Conservation (phyloP, 768 basidiomycete species). For the Roridomyces roridus region DNA sequence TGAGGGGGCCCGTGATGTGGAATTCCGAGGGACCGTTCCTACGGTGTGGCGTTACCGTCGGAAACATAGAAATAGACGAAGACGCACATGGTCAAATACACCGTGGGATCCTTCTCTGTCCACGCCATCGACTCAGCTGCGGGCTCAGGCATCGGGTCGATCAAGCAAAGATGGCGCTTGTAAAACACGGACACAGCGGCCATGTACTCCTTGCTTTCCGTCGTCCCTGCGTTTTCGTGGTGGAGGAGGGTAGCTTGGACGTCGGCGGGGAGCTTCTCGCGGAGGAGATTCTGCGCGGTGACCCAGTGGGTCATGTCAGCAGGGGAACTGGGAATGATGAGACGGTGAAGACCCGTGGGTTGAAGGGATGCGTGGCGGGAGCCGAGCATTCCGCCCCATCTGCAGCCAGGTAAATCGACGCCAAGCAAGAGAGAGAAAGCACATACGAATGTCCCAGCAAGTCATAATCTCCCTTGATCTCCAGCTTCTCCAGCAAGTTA, state of each 20-base stretch:
- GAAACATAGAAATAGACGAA: background rate
- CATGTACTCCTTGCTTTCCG: background rate
- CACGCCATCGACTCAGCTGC: slow-evolving; percentile 22
- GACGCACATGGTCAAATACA: slow-evolving; percentile 34
- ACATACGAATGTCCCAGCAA: background rate
- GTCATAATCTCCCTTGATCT: slow-evolving; percentile 30
- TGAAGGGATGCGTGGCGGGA: slow-evolving; percentile 45
- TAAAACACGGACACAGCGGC: slow-evolving; percentile 28
- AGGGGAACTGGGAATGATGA: slow-evolving; percentile 39
- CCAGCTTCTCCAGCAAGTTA: slow-evolving; percentile 50
- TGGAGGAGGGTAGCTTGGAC: slow-evolving; percentile 21
- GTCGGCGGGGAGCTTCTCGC: slow-evolving; percentile 20
- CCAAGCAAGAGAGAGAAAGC: slow-evolving; percentile 10
- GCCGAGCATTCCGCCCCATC: slow-evolving; percentile 64
- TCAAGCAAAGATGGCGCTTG: slow-evolving; percentile 29
- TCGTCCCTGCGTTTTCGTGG: slow-evolving; percentile 1
- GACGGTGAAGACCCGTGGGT: slow-evolving; percentile 43
- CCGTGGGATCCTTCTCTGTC: slow-evolving; percentile 33
- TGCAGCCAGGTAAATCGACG: slow-evolving; percentile 60
- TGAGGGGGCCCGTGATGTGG: slow-evolving; percentile 41
- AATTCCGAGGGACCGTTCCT: no score
- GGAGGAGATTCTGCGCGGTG: slow-evolving; percentile 29
- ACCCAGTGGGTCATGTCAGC: slow-evolving; percentile 35
- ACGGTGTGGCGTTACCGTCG: background rate
- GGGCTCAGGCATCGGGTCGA: slow-evolving; percentile 31